Base-by-base conservation (phyloP, 495 filamentous ascomycete genomes). In the Coniosporium apollinis region DNA sequence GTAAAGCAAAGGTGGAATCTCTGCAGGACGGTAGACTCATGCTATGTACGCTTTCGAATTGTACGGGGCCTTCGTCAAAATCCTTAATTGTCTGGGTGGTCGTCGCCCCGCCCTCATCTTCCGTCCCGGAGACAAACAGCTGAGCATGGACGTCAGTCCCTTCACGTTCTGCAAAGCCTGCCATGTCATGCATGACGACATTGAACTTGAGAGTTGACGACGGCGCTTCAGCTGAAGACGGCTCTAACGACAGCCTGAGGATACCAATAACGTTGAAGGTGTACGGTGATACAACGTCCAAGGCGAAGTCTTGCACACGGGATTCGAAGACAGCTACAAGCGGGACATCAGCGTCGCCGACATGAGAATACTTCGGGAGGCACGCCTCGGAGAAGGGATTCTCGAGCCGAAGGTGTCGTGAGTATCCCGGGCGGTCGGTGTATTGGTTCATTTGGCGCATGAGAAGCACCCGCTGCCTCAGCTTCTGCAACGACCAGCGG, bases 391-490 rank as follows among this genome's bases (percentile, higher is more conserved):
- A 73, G 49, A 96, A 99, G 0, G 91, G 86, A 48, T 84, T 79
- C 43, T 75, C 76, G 20, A 81, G 58, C 36, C 72, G 74, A 40
- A 82, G 71, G 41, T 84, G 79, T 50, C 85, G 83, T 25, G 85
- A 69, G 45, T 93, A 93, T 50, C 94, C 85, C 2, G 91, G 89
- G 28, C 84, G 82, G 50, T 91, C 81, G 48, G 94, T 71, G 47
- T 94, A 94, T 54, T 94, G 87, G 48, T 92, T 79, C 66, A 99
- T 77, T 58, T 94, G 85, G 24, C 87, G 76, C 89, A 99, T 99
- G 36, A 76, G 66, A 32, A 81, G 68, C 5, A 99, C 71, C 19
- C 91, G 74, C 22, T 79, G 74, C 38, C 91, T 75, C 18, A 99
- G 71, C 51, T 94, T 96, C 49, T 91, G 74, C 36, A 94, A 58